Base-by-base conservation (phyloP, 805 yeast species). In the Lipomyces japonicus region DNA sequence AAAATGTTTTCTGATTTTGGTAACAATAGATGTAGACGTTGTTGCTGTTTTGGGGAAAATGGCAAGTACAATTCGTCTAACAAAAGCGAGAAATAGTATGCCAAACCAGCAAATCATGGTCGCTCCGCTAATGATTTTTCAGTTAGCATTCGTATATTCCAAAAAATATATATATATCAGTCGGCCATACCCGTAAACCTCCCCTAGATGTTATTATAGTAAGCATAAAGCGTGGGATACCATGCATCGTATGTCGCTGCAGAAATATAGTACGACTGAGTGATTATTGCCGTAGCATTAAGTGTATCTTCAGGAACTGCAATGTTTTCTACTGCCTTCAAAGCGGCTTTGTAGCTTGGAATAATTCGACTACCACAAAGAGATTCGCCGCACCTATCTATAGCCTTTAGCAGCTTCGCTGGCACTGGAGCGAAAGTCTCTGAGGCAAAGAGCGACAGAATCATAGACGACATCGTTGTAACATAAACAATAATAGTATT, bases 1-100 rank as follows among this genome's bases (percentile, higher is more conserved):
- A 18, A 65, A 28, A 38, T 51, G 39, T 38, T 57, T 53, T 40
- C 68, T 55, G 39, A 63, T 39, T 23, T 26, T 30, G 28, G 48
- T 22, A 18, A 44, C 40, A 10, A 46, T 34, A 14, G 37, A 12
- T 6, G 6, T 34, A 9, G 16, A 18, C 7, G n/a, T 19, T 19
- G 7, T 6, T 12, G 37, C 37, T 6, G 16, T 6, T 14, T 14
- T 12, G 16, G 37, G 37, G 16, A 34, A 34, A 14, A 34, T 34
- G 16, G 9, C 7, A 18, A 6, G 7, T 7, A 19, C 16, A 14
- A 14, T 12, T 18, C 21, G 25, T 30, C 30, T 19, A 14, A 46
- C 40, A 24, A n/a, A 16, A 28, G 46, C 41, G 30, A 42, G 23
- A 26, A 41, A 40, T 28, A 35, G 12, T 3, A 40, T 9, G 4